A percentile compares a stretch with the other conserved stretches of the same genome.
These are phyloP conservation scores for Parastagonospora nodorum DNA, from an alignment of 2,329 filamentous ascomycete species.

Conservation along the genomic window DNA sequence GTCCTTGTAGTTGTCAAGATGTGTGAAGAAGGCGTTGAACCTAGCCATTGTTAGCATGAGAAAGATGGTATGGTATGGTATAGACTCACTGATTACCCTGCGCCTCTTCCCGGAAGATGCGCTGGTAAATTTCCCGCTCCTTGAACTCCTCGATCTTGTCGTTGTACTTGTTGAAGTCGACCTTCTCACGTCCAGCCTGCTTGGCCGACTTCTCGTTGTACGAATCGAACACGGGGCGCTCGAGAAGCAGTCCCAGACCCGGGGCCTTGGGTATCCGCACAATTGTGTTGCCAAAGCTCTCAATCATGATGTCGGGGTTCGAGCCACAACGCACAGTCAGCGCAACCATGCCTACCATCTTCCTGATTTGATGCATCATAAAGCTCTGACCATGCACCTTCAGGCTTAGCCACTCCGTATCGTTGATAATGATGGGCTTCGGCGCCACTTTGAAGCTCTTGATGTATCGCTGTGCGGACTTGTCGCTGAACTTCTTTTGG, in stretches of 20 bases:
- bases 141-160: constrained; percentile 87
- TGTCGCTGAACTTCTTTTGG: constrained; percentile 79
- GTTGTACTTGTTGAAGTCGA: constrained; percentile 80
- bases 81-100: constrained; percentile 78
- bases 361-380: constrained; percentile 99
- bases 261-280: constrained; percentile 95
- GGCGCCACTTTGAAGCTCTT: constrained; percentile 82
- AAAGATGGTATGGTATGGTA: not conserved
- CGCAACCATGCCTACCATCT: constrained; percentile 95
- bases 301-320: constrained; percentile 69
- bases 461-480: constrained; percentile 87
- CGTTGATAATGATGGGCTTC: constrained; percentile 73
- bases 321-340: constrained; percentile 84
- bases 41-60: constrained; percentile 29
- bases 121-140: constrained; percentile 85
- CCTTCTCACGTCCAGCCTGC: constrained; percentile 66
- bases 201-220: constrained; percentile 78
- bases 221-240: constrained; percentile 86
- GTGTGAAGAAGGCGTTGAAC: constrained; percentile 56
- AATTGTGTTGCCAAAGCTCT: constrained; percentile 72
- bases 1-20: constrained; percentile 57
- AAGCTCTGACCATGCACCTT: constrained; percentile 98
- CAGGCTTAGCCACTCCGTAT: constrained; percentile 93
- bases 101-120: constrained; percentile 90
- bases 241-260: constrained; percentile 82